Evolutionary conservation across 768 basidiomycete genomes (phyloP), one percentile per base, ranked within the genome.

Genomic region (Suillus sp.): DNA sequence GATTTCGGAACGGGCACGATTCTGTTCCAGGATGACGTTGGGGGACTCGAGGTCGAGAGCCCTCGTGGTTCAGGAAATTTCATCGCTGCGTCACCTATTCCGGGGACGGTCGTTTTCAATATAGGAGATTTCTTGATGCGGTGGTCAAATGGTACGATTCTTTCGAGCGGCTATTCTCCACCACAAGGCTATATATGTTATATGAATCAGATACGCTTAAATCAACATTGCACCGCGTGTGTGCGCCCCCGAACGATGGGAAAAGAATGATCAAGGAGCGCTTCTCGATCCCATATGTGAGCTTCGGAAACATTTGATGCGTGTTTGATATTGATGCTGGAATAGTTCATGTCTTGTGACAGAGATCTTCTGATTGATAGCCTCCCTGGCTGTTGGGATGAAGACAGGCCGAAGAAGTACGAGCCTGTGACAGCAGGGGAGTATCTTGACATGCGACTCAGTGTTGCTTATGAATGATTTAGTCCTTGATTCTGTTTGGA

Each of bases 231-330:
- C 84, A 86, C 67, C 83, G 84, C 22, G 84, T 87, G 4, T 76
- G 80, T 42, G 78, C 80, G 2, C 83, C 81, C 25, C 71, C 64
- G 9, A 55, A 65, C 62, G 25, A 66, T 30, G 48, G 55, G 38
- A 58, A 51, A 34, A 75, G 70, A 6, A 79, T 81, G 73, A 78
- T 82, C 1, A 83, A 81, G 1, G 80, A 80, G 38, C 76, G 87
- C 32, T 87, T 85, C 67, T 87, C 86, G 0, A 87, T 88, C 64
- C 86, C 87, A 38, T 88, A 86, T 68, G 84, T 84, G 64, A 64
- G 83, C 71, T 8, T 45, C 50, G 25, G 37, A 30, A n/a, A 50
- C n/a, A 48, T 51, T 14, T 45, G 32, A 27, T 35, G 16, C n/a
- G 6, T 30, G 18, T 61, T 57, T n/a, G 35, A 32, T 54, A 22